phyloP scores from a whole-genome alignment of 1,139 yeast species.

The Saccharomyces hybrid region DNA sequence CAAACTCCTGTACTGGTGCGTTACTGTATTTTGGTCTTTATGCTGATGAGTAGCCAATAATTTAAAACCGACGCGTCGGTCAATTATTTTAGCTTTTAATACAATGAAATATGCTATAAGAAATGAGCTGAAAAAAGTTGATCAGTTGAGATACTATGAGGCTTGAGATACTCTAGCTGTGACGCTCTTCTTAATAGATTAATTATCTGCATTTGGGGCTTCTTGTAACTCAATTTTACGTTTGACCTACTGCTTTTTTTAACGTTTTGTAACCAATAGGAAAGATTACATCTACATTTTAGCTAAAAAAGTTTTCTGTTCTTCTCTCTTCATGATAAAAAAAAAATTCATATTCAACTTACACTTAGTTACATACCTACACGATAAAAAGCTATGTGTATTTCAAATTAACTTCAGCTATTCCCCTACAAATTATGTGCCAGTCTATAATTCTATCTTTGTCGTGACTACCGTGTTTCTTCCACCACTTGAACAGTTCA shows the following conservation, averaged over 20 bases:
- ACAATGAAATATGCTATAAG: not conserved
- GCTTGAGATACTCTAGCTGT: no score
- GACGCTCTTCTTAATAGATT: no score
- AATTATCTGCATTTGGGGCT: no score
- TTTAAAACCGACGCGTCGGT: not conserved
- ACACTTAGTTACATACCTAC: not conserved
- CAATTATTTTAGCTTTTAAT: not conserved
- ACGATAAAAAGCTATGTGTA: slow-evolving; percentile 23
- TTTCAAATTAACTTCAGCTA: slow-evolving; percentile 57
- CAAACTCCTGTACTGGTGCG: not conserved
- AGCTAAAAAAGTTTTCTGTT: not conserved
- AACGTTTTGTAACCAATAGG: no score
- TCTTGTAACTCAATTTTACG: no score
- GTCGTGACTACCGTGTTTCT: slow-evolving; percentile 49
- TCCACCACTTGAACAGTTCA: slow-evolving; percentile 72
- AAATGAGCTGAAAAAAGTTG: not conserved
- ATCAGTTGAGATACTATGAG: not conserved
- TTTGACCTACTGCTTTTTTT: no score
- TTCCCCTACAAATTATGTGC: slow-evolving; percentile 84
- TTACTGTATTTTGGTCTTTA: not conserved
- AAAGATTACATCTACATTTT: no score
- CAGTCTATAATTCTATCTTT: slow-evolving; percentile 49
- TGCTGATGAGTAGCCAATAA: not conserved
- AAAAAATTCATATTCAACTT: not conserved
- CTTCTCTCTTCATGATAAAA: not conserved